These are phyloP conservation scores for Aurantiochytrium sp. DNA, from an alignment of 108 stramenopile species.

Conservation along the genomic window DNA sequence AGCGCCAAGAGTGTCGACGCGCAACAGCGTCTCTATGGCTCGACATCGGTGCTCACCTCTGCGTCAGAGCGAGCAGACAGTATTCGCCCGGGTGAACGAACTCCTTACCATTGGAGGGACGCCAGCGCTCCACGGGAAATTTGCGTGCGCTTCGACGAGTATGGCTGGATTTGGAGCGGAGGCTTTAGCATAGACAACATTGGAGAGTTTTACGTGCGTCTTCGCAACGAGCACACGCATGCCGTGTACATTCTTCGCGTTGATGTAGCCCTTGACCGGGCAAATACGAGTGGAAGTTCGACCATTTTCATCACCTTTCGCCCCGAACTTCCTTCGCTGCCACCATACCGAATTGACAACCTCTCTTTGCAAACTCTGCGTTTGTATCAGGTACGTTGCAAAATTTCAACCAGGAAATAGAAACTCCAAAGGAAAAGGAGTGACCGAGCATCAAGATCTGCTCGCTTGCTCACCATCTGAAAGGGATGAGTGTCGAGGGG, in stretches of 20 bases:
- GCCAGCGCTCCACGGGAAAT: not conserved
- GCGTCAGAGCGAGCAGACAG: not conserved
- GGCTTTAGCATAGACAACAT: not conserved
- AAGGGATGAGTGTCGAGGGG: too few relatives aligned
- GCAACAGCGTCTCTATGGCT: not conserved
- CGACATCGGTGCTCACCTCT: not conserved
- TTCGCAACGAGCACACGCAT: conserved; percentile 1
- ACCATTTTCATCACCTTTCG: not conserved
- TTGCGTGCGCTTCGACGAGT: conserved; percentile 5
- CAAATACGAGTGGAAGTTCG: not conserved
- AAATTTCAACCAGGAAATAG: not conserved
- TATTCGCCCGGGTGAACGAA: not conserved
- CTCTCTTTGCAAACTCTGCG: not conserved
- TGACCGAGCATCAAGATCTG: too few relatives aligned
- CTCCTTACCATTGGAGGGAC: not conserved
- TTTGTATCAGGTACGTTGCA: not conserved
- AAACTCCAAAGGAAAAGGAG: too few relatives aligned
- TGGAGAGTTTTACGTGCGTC: not conserved
- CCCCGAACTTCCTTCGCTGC: not conserved
- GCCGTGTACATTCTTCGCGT: not conserved
- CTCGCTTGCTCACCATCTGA: too few relatives aligned
- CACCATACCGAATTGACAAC: not conserved
- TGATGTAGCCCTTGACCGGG: not conserved
- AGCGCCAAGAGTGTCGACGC: not conserved
- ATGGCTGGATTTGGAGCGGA: conserved; percentile 13